Evolutionary conservation across 495 filamentous ascomycete species (phyloP).

Genomic region (Penicillium fimorum): DNA sequence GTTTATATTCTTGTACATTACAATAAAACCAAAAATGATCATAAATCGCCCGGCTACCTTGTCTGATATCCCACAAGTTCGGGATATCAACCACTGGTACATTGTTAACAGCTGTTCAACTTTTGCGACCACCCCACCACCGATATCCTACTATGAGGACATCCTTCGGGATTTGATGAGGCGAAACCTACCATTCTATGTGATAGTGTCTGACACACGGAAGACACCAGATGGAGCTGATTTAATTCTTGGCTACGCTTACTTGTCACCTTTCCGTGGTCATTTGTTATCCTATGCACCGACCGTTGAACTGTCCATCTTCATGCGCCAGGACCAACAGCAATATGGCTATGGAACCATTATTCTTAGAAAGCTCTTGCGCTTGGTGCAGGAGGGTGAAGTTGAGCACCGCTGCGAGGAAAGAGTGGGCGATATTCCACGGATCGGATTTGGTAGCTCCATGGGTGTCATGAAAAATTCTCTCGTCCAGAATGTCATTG

Average conservation of each 20-base stretch:
- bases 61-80: slow-evolving; percentile 27
- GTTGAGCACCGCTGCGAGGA: slow-evolving; percentile 14
- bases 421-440: neutral
- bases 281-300: slow-evolving; percentile 29
- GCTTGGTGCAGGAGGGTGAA: neutral
- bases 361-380: slow-evolving; percentile 19
- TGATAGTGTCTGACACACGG: slow-evolving; percentile 18
- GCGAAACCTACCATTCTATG: slow-evolving; percentile 27
- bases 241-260: slow-evolving; percentile 30
- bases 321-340: slow-evolving; percentile 26
- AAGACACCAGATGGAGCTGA: slow-evolving; percentile 8
- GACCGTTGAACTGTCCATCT: slow-evolving; percentile 32
- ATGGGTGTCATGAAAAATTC: neutral
- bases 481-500: slow-evolving; percentile 28
- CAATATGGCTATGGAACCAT: slow-evolving; percentile 17
- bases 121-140: slow-evolving; percentile 24
- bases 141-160: slow-evolving; percentile 16
- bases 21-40: slow-evolving; percentile 7
- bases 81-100: slow-evolving; percentile 31
- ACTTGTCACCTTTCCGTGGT: slow-evolving; percentile 27
- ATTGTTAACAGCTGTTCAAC: slow-evolving; percentile 29
- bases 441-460: neutral
- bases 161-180: slow-evolving; percentile 19
- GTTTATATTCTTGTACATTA: neutral
- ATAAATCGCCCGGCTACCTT: slow-evolving; percentile 19